Conservation (phyloP, 2,329 filamentous ascomycete genomes). For the Aspergillus sp. region DNA sequence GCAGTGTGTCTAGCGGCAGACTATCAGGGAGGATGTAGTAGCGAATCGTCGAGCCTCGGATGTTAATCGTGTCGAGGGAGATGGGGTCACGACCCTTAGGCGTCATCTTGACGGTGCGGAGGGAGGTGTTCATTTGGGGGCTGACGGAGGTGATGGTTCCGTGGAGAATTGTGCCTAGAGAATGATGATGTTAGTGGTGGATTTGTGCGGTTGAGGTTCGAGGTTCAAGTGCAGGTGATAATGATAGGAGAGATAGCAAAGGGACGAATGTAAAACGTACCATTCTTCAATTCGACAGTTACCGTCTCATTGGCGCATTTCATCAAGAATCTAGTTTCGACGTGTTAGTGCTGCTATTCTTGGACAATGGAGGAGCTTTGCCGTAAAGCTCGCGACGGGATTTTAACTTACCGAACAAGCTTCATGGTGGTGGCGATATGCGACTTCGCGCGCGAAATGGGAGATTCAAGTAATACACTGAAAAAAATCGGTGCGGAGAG, state of each 20-base stretch:
- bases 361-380: not conserved
- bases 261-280: conserved; percentile 56
- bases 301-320: conserved; percentile 99
- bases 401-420: conserved; percentile 79
- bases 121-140: conserved; percentile 96
- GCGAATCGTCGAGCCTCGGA: conserved; percentile 92
- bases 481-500: not conserved
- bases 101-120: conserved; percentile 97
- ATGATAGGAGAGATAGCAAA: not conserved
- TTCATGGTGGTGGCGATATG: conserved; percentile 66
- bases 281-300: conserved; percentile 97
- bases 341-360: not conserved
- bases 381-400: conserved; percentile 8
- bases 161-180: conserved; percentile 83
- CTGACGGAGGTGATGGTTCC: conserved; percentile 96
- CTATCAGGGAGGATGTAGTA: conserved; percentile 97
- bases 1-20: conserved; percentile 87
- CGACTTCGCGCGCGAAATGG: not conserved
- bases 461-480: not conserved
- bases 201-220: not conserved
- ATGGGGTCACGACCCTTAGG: conserved; percentile 82
- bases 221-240: not conserved
- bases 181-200: not conserved
- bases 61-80: conserved; percentile 90
- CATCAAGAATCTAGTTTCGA: conserved; percentile 79